Base-by-base conservation (phyloP, 129 eudicot species). In the Flaveria robusta region DNA sequence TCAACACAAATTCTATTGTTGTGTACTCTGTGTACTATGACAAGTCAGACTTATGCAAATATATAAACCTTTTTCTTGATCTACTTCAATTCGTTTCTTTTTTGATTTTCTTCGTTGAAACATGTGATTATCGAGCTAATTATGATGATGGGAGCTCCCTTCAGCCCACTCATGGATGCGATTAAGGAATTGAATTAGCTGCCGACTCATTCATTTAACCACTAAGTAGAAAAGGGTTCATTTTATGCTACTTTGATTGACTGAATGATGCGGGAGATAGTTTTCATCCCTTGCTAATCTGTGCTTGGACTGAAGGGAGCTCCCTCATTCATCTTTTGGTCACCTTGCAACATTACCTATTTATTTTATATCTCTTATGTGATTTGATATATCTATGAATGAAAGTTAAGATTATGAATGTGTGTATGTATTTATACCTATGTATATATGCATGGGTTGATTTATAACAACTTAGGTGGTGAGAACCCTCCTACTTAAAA, bases 271-370 rank as follows among this genome's bases (percentile, higher is more conserved):
- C 96, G 99, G 99, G 97, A 91, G 97, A 86, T 89, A 86, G 75
- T 91, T 88, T 88, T 92, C 95, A 68, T 73, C 87, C 87, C 83
- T 87, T 83, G 86, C 85, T 84, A 74, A 54, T 94, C 93, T 56
- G 39, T 91, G 93, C 97, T 94, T 94, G 99, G 99, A 94, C 99
- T 94, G 99, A 94, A 94, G 97, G 99, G 99, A 91, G 99, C 96
- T 94, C 99, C 97, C 92, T 91, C 68, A 77, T 75, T 16, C 64
- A 65, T 4, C 51, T 41, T 39, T 5, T 2, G 31, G 8, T 34
- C 26, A 65, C 47, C 39, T 58, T 6, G 5, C 45, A 27, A 3
- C 63, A 27, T 15, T 16, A 9, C 14, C 22, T 16, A 7, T 22
- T 8, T 29, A 9, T 55, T 6, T 9, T 11, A 37, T 3, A 31